These are phyloP conservation scores for Candida nonsorbophila DNA, from an alignment of 805 yeast genomes.

Conservation along the genomic window DNA sequence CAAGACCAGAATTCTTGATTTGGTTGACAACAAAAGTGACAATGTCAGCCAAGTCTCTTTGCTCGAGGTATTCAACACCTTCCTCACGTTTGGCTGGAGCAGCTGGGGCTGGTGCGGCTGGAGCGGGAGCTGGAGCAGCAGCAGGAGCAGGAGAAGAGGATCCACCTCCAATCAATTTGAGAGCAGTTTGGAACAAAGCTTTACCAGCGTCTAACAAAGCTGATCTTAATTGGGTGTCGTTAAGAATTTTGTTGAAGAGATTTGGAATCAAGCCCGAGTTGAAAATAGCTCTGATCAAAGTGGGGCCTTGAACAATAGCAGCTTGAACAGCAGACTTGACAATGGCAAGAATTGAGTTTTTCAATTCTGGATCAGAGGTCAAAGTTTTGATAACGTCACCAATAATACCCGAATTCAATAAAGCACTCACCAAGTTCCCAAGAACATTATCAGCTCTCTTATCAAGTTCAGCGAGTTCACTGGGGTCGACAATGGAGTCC, in stretches of 20 bases:
- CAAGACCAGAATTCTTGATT: slow-evolving; percentile 31
- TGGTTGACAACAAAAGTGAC: slow-evolving; percentile 20
- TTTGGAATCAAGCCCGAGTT: slow-evolving; percentile 34
- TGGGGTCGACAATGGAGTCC: slow-evolving; percentile 20
- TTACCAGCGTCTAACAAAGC: slow-evolving; percentile 30
- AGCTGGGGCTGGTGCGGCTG: slow-evolving; percentile 5
- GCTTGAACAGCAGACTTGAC: slow-evolving; percentile 26
- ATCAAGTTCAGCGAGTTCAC: slow-evolving; percentile 19
- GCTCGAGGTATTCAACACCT: slow-evolving; percentile 24
- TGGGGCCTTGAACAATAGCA: slow-evolving; percentile 34
- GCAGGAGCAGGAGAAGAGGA: slow-evolving; percentile 11
- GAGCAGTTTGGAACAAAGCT: slow-evolving; percentile 26
- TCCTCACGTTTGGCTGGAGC: slow-evolving; percentile 14
- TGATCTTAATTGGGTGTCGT: slow-evolving; percentile 26
- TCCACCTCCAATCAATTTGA: slow-evolving; percentile 18
- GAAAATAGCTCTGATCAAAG: slow-evolving; percentile 35
- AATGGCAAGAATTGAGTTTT: slow-evolving; percentile 17
- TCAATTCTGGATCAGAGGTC: slow-evolving; percentile 26
- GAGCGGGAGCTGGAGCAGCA: slow-evolving; percentile 10
- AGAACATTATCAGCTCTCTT: slow-evolving; percentile 33
- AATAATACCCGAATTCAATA: slow-evolving; percentile 33
- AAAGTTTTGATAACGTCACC: slow-evolving; percentile 29
- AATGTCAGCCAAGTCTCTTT: slow-evolving; percentile 30
- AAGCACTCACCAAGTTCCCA: slow-evolving; percentile 30
- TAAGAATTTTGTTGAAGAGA: slow-evolving; percentile 23